Conservation (phyloP, 2,329 filamentous ascomycete genomes). For the Monosporascus sp. region DNA sequence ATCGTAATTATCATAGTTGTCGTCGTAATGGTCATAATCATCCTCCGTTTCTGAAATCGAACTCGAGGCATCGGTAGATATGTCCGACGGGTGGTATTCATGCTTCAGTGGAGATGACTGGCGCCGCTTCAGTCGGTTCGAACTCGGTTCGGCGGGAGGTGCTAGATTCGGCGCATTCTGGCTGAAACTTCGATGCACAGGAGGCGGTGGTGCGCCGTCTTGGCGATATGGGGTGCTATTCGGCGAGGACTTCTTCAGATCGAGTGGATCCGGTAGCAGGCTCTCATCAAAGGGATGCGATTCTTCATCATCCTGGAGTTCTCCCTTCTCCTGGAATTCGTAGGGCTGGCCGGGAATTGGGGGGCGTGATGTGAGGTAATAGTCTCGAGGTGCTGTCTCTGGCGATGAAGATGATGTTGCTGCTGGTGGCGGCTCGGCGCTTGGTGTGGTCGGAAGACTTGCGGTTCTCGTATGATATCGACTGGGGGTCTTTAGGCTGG, state of each 20-base stretch:
- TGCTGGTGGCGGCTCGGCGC: slow-evolving; percentile 10
- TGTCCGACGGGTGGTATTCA: slow-evolving; percentile 84
- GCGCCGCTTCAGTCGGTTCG: slow-evolving; percentile 55
- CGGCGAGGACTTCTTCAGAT: slow-evolving; percentile 27
- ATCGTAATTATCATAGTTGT: slow-evolving; percentile 29
- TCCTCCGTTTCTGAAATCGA: slow-evolving; percentile 34
- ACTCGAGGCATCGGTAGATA: slow-evolving; percentile 41
- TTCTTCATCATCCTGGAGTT: slow-evolving; percentile 8
- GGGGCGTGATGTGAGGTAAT: slow-evolving; percentile 17
- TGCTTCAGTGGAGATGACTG: slow-evolving; percentile 94
- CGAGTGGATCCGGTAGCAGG: slow-evolving; percentile 33
- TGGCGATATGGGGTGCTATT: slow-evolving; percentile 37
- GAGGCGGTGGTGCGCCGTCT: slow-evolving; percentile 52
- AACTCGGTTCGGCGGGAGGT: slow-evolving; percentile 42
- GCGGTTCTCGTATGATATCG: slow-evolving; percentile 27
- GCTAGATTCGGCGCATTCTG: slow-evolving; percentile 35
- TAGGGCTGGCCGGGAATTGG: slow-evolving; percentile 7
- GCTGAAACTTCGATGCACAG: slow-evolving; percentile 43
- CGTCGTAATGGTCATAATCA: slow-evolving; percentile 25
- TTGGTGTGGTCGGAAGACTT: slow-evolving; percentile 25
- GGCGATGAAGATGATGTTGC: slow-evolving; percentile 20
- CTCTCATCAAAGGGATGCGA: slow-evolving; percentile 28
- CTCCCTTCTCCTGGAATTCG: slow-evolving; percentile 3
- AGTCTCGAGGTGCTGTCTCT: slow-evolving; percentile 33
- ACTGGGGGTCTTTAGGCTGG: slow-evolving; percentile 29